Conservation (phyloP, 2,329 filamentous ascomycete genomes). For the Paramyrothecium roridum region DNA sequence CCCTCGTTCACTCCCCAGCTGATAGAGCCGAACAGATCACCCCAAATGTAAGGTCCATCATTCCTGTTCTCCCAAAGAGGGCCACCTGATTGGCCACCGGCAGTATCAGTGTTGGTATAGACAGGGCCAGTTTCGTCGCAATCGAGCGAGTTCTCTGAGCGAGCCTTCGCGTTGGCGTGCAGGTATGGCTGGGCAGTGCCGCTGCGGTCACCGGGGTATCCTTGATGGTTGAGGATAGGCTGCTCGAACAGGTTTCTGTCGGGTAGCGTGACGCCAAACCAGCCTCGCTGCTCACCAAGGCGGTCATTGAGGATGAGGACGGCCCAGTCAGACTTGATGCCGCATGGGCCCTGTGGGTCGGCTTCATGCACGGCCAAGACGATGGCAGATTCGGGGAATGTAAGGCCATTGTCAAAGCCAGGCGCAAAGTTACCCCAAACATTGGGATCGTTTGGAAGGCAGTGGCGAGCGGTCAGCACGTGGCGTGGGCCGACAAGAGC, state of each 20-base stretch:
- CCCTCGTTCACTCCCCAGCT: neutral
- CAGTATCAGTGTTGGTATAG: conserved; percentile 9
- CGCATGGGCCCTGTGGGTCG: conserved; percentile 8
- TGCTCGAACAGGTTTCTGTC: conserved; percentile 9
- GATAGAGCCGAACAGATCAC: conserved; percentile 6
- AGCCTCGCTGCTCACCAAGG: conserved; percentile 18
- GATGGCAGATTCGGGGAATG: conserved; percentile 4
- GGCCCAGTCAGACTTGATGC: conserved; percentile 20
- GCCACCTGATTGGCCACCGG: conserved; percentile 12
- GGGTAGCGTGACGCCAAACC: conserved; percentile 15
- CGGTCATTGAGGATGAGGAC: conserved; percentile 19
- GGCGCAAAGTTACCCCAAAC: conserved; percentile 16
- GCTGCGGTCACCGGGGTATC: conserved; percentile 15
- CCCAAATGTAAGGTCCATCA: conserved; percentile 6
- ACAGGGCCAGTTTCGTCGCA: conserved; percentile 8
- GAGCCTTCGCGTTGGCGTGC: conserved; percentile 1
- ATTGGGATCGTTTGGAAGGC: conserved; percentile 13
- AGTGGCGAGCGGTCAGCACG: conserved; percentile 22
- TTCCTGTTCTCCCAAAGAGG: conserved; percentile 8
- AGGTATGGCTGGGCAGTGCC: conserved; percentile 10
- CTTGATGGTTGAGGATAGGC: conserved; percentile 13
- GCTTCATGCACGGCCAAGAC: neutral
- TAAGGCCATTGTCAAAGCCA: conserved; percentile 16
- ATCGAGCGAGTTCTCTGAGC: conserved; percentile 1
- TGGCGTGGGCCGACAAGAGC: conserved; percentile 24